Percentiles rank a stretch among this genome's conserved stretches.
These are phyloP conservation scores for Cadophora sp. DNA, from an alignment of 2,329 filamentous ascomycete genomes.

Conservation along the genomic window DNA sequence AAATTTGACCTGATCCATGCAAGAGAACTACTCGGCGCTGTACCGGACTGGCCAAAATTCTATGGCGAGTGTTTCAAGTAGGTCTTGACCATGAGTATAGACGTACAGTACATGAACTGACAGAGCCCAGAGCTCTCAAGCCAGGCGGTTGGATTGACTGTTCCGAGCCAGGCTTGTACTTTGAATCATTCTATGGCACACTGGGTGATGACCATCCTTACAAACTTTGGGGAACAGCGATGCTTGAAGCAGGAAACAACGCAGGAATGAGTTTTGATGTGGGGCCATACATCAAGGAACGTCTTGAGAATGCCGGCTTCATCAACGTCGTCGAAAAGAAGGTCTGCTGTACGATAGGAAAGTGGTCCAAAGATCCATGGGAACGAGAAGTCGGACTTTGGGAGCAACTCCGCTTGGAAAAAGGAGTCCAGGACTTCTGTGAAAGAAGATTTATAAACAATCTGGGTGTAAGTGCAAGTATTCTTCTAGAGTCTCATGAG, in stretches of 20 bases:
- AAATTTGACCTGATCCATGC: conserved; percentile 44
- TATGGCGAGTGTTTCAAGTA: conserved; percentile 28
- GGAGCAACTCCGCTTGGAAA: conserved; percentile 28
- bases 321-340: conserved; percentile 48
- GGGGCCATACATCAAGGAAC: conserved; percentile 38
- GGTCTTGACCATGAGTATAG: background rate
- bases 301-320: conserved; percentile 48
- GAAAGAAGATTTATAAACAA: conserved; percentile 30
- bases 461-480: conserved; percentile 16
- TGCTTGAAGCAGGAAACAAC: conserved; percentile 30
- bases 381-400: conserved; percentile 28
- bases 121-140: conserved; percentile 22
- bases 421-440: conserved; percentile 29
- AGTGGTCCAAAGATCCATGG: conserved; percentile 52
- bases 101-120: background rate
- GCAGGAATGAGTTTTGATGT: conserved; percentile 31
- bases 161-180: conserved; percentile 28
- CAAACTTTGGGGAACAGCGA: conserved; percentile 28
- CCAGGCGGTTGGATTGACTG: conserved; percentile 33
- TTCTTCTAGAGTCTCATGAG: background rate
- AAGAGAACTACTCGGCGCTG: conserved; percentile 33
- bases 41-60: conserved; percentile 28
- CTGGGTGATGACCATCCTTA: conserved; percentile 24
- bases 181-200: conserved; percentile 25
- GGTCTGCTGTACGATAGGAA: conserved; percentile 52